A percentile compares a stretch with the other conserved stretches of the same genome.
Conservation (phyloP, 352 stramenopile genomes). For the Globisporangium heterothallicum region DNA sequence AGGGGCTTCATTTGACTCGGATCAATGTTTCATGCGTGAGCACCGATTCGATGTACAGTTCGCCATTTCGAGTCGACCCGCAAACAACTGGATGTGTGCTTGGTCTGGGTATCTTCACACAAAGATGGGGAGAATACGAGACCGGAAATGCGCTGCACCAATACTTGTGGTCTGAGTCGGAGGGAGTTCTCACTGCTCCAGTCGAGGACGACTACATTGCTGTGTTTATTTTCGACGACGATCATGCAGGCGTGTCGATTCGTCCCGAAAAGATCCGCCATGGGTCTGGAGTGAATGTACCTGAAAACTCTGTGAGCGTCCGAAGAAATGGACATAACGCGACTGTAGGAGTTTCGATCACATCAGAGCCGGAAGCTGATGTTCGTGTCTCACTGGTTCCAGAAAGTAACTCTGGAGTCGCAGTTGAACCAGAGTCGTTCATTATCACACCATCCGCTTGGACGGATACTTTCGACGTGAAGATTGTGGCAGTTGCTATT, state of each 20-base stretch:
- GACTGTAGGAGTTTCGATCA: constrained; percentile 27
- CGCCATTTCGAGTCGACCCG: constrained; percentile 20
- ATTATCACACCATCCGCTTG: constrained; percentile 26
- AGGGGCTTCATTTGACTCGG: constrained; percentile 27
- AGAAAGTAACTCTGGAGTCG: constrained; percentile 18
- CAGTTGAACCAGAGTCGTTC: constrained; percentile 23
- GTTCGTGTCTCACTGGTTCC: constrained; percentile 33
- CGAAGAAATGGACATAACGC: constrained; percentile 38
- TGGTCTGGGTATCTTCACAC: constrained; percentile 39
- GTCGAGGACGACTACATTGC: constrained; percentile 13
- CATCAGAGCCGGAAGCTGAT: constrained; percentile 30
- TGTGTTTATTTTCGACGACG: constrained; percentile 48
- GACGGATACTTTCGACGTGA: constrained; percentile 19
- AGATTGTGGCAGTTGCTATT: constrained; percentile 16
- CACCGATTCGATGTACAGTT: constrained; percentile 32
- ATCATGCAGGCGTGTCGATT: constrained; percentile 33
- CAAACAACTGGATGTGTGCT: constrained; percentile 29
- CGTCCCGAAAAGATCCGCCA: constrained; percentile 32
- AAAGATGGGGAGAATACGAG: constrained; percentile 40
- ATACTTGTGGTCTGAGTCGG: constrained; percentile 39
- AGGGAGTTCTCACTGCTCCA: constrained; percentile 50
- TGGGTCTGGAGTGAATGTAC: constrained; percentile 13
- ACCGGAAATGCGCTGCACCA: constrained; percentile 45
- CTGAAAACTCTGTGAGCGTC: constrained; percentile 33
- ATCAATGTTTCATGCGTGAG: constrained; percentile 33